These are phyloP conservation scores for Sugiyamaella japonica DNA, from an alignment of 1,139 yeast species.

Conservation along the genomic window DNA sequence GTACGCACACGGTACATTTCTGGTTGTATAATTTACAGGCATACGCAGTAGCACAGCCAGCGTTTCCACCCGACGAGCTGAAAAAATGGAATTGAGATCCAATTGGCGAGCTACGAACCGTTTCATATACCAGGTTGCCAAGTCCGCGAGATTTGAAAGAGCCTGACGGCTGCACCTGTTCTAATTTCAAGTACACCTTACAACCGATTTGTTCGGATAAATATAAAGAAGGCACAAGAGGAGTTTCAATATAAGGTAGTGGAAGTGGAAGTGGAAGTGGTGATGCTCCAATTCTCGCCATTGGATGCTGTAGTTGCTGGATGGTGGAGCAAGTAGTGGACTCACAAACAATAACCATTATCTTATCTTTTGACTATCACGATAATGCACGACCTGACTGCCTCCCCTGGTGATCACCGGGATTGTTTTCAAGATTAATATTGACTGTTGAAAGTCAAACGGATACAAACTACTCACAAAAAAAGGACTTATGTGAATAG, in stretches of 20 bases:
- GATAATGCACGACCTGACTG: too few species aligned
- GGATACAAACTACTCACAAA: too few species aligned
- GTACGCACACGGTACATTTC: conserved; percentile 66
- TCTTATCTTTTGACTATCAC: conserved; percentile 14
- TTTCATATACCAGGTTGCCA: conserved; percentile 39
- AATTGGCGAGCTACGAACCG: conserved; percentile 30
- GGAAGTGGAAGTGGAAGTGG: neutral
- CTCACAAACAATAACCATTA: conserved; percentile 9
- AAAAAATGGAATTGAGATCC: conserved; percentile 49
- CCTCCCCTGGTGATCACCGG: too few species aligned
- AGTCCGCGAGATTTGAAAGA: conserved; percentile 61
- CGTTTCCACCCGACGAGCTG: conserved; percentile 79
- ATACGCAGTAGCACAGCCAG: conserved; percentile 73
- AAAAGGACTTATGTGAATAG: neutral
- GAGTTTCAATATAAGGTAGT: conserved; percentile 38
- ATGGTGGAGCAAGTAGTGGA: neutral
- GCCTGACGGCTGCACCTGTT: conserved; percentile 67
- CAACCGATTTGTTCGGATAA: conserved; percentile 36
- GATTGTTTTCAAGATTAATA: too few species aligned
- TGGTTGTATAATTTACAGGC: conserved; percentile 47
- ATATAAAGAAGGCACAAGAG: conserved; percentile 36
- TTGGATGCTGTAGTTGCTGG: neutral
- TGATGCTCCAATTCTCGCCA: neutral
- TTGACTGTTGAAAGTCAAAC: too few species aligned
- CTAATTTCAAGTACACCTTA: conserved; percentile 58